Evolutionary conservation across 2,329 filamentous ascomycete species (phyloP).

Genomic region (Amphichorda felina): DNA sequence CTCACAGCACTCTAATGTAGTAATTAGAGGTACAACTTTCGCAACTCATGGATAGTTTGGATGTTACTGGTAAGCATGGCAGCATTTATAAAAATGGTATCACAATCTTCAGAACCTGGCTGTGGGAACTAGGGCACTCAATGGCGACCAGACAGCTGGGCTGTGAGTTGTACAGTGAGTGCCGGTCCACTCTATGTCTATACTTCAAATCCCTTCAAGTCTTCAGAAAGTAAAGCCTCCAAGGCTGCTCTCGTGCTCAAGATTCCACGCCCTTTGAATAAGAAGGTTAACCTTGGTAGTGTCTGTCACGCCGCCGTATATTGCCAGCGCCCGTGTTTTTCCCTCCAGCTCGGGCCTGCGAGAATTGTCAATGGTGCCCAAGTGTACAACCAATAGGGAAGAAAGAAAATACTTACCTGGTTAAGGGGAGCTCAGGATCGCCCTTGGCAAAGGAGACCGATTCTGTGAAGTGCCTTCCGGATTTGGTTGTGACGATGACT

Average conservation of each 20-base stretch:
- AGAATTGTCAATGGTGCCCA: background rate
- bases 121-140: too few relatives aligned
- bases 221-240: background rate
- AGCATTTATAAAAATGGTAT: too few relatives aligned
- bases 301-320: background rate
- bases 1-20: background rate
- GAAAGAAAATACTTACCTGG: background rate
- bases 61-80: too few relatives aligned
- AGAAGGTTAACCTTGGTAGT: background rate
- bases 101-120: too few relatives aligned
- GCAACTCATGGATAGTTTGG: too few relatives aligned
- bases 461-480: background rate
- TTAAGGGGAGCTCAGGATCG: conserved; percentile 1
- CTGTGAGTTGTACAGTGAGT: too few relatives aligned
- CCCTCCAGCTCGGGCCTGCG: background rate
- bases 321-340: background rate
- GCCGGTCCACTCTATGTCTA: too few relatives aligned
- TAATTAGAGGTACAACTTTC: background rate
- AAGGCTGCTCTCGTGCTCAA: background rate
- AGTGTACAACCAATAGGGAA: background rate
- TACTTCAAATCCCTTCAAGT: too few relatives aligned
- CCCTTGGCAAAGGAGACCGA: conserved; percentile 2
- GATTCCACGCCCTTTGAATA: background rate
- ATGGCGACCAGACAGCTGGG: too few relatives aligned
- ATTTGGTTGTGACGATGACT: conserved; percentile 1